Evolutionary conservation across 208 protist species (phyloP), one percentile per base, ranked within the genome.

Genomic region (Strigomonas culicis): DNA sequence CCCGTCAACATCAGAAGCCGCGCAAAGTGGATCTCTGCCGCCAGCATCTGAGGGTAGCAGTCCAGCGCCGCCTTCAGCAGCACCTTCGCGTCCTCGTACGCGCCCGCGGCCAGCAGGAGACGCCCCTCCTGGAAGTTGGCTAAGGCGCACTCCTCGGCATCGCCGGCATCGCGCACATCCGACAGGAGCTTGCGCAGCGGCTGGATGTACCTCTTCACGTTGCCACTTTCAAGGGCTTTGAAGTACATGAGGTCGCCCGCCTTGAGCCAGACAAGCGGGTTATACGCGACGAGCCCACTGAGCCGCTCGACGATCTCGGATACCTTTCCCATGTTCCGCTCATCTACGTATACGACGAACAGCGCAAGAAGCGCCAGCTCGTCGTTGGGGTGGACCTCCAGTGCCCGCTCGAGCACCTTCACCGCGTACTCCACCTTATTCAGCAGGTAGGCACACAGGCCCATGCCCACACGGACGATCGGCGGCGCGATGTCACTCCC

Each of bases 181-280:
- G 69, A 39, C n/a, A 93, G 74, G 17, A 93, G 53, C n/a, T 66
- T 34, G 51, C 64, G 75, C 50, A 93, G 73, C 17, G 80, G 63
- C 0, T 17, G 41, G 46, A 75, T 53, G 10, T 66, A 71, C 30
- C 61, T 60, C 50, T 79, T 77, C 41, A 90, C 49, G 8, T 74
- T 74, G 2, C 74, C 63, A 31, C 72, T 68, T 46, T 62, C 60
- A 30, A 85, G 50, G 19, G 80, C 80, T 24, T 74, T 68, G 63
- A 93, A 95, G 75, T 93, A 95, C 63, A 84, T 74, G n/a, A 95
- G 63, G 65, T 95, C 90, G 30, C 73, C 71, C 22, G 88, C 79
- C 62, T 87, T 84, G 27, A 92, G 76, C 15, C 92, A 68, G 41
- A 95, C 81, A 39, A 86, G 69, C 34, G 82, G 70, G 77, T 92